Base-by-base conservation (phyloP, 1,284 basidiomycete species). In the Cryptococcus maquisensis region DNA sequence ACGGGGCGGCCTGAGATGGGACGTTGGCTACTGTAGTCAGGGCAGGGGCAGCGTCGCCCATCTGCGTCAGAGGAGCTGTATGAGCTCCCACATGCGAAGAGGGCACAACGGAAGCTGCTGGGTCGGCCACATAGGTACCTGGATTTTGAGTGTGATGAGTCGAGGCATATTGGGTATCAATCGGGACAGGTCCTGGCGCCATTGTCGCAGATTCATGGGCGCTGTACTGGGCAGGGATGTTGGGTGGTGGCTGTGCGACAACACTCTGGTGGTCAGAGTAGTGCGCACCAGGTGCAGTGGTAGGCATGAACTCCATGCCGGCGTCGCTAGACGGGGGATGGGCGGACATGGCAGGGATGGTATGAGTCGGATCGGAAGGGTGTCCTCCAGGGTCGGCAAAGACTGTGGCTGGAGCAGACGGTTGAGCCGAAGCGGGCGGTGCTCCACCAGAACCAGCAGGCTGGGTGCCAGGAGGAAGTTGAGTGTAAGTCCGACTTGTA, bases 401-500 rank as follows among this genome's bases (percentile, higher is more conserved):
- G 46, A 48, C 55, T 13, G 50, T 32, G 16, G 43, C 50, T 18
- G 50, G 38, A 20, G 39, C 37, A 21, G 32, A 32, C 28, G 28
- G 28, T 6, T 32, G 28, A 10, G 28, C 28, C 7, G 28, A 32
- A 32, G 28, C 7, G 28, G 3, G 28, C 10, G 28, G 28, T 40
- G 26, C 24, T 24, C 36, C 20, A 16, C 42, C 55, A 38, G 51
- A 47, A 13, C 49, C 55, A 20, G 52, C 21, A 35, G 46, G 49
- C 3, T 49, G 36, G 26, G 44, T 47, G 15, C 55, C 50, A 40
- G 60, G 57, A 47, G 60, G 58, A 16, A 46, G 63, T 21, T 54
- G 56, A 35, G 58, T 57, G 47, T 68, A 69, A 7, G 64, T 65
- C 3, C 67, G 60, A 46, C 64, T 63, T 15, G 66, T 68, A 2